Percentiles rank a stretch among this genome's conserved stretches.
phyloP scores from a whole-genome alignment of 805 yeast genomes.

The Wickerhamia fluorescens region DNA sequence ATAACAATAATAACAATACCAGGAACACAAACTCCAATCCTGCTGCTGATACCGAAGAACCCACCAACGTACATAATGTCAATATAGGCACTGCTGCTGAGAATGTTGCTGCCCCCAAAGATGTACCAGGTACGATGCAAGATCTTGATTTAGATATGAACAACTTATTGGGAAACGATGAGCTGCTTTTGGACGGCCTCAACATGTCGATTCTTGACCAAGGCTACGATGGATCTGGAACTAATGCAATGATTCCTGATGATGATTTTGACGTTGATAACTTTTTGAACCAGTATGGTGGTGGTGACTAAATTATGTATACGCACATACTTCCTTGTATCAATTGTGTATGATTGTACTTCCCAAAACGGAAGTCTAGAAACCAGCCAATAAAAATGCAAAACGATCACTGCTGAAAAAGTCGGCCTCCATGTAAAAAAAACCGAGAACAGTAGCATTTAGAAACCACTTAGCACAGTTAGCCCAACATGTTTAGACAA shows the following conservation, averaged over 20 bases:
- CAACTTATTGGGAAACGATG: conserved; percentile 31
- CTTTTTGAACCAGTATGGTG: conserved; percentile 37
- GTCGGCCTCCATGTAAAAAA: conserved; percentile 2
- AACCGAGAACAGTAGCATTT: too few species aligned
- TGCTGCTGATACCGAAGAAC: conserved; percentile 20
- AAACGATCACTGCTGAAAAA: conserved; percentile 1
- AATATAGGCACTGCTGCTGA: background rate
- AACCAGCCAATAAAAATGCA: conserved; percentile 27
- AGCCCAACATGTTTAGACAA: conserved; percentile 58
- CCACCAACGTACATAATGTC: conserved; percentile 21
- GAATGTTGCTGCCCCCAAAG: too few species aligned
- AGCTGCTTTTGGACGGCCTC: conserved; percentile 35
- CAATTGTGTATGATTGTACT: background rate
- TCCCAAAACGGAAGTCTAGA: conserved; percentile 23
- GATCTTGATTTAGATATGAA: conserved; percentile 24
- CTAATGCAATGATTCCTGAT: conserved; percentile 16
- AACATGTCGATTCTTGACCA: conserved; percentile 34
- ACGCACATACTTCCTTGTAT: too few species aligned
- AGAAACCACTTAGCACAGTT: too few species aligned
- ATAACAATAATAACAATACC: conserved; percentile 1
- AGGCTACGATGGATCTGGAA: conserved; percentile 16
- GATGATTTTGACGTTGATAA: conserved; percentile 41
- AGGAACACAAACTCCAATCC: too few species aligned
- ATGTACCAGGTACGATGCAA: background rate
- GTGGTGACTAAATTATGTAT: conserved; percentile 4